These are phyloP conservation scores for Leersia perrieri DNA, from an alignment of 176 grass and related monocot species.

Conservation along the genomic window DNA sequence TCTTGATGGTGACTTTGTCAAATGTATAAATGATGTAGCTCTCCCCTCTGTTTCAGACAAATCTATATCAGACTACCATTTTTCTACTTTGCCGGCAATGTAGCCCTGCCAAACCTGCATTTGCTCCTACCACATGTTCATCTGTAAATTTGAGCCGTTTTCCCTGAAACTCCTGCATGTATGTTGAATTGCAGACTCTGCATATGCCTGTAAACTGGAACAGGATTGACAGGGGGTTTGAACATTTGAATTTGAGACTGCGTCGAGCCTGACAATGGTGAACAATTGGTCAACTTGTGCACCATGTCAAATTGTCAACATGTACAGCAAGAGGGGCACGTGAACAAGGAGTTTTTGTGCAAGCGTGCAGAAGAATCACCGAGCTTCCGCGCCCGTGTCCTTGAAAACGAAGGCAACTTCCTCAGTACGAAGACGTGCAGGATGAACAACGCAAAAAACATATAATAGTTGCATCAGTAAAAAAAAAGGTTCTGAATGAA, in stretches of 20 bases:
- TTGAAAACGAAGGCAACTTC: neutral
- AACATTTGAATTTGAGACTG: neutral
- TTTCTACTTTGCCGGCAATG: neutral
- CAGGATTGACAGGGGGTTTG: neutral
- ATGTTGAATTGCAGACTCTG: neutral
- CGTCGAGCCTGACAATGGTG: neutral
- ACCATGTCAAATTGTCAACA: neutral
- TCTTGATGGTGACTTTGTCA: constrained; percentile 2
- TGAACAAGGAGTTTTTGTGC: neutral
- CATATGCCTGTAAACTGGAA: neutral
- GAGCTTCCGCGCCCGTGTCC: neutral
- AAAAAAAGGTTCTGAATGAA: neutral
- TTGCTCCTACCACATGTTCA: neutral
- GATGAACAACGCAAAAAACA: neutral
- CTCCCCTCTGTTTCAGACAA: neutral
- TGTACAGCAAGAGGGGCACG: neutral
- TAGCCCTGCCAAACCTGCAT: neutral
- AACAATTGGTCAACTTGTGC: neutral
- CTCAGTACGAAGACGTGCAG: neutral
- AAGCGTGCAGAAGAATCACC: neutral
- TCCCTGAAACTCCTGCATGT: neutral
- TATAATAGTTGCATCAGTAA: neutral
- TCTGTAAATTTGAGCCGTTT: neutral
- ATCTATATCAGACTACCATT: constrained; percentile 4
- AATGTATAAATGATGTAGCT: constrained; percentile 35